phyloP scores from a whole-genome alignment of 148 eudicot genomes.

The Simmondsia chinensis region DNA sequence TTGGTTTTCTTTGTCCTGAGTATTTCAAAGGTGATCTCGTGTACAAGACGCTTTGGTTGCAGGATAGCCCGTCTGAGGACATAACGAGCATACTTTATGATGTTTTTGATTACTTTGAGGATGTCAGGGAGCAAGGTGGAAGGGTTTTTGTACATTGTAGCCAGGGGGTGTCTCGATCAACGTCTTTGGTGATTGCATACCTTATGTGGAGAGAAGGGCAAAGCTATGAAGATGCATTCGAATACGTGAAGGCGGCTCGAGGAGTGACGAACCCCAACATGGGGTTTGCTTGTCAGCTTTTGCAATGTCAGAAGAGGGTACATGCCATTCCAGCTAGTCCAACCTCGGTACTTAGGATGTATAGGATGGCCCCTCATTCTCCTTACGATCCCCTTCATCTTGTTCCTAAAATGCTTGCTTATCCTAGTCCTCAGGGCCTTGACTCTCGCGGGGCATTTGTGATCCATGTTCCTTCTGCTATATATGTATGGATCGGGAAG shows the following conservation, averaged over 20 bases:
- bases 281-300: constrained; percentile 95
- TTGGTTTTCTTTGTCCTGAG: constrained; percentile 89
- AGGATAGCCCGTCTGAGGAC: constrained; percentile 90
- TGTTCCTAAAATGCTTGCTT: constrained; percentile 70
- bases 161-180: constrained; percentile 90
- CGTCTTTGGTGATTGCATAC: constrained; percentile 85
- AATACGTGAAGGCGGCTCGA: constrained; percentile 73
- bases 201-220: constrained; percentile 87
- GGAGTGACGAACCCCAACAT: constrained; percentile 92
- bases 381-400: constrained; percentile 93
- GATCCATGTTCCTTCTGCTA: constrained; percentile 67
- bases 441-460: constrained; percentile 96
- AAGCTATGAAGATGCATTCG: constrained; percentile 84
- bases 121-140: constrained; percentile 75
- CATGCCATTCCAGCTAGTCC: constrained; percentile 80
- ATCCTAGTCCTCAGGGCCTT: constrained; percentile 41
- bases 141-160: constrained; percentile 91
- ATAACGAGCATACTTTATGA: constrained; percentile 88
- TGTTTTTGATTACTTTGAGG: constrained; percentile 96
- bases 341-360: constrained; percentile 76
- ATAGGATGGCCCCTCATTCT: constrained; percentile 93
- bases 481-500: constrained; percentile 85
- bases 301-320: constrained; percentile 82
- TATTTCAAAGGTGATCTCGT: constrained; percentile 77
- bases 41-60: constrained; percentile 90